Percentiles rank a stretch among this genome's conserved stretches.
These are phyloP conservation scores for Ogataea pilisensis DNA, from an alignment of 805 yeast species.

Conservation along the genomic window DNA sequence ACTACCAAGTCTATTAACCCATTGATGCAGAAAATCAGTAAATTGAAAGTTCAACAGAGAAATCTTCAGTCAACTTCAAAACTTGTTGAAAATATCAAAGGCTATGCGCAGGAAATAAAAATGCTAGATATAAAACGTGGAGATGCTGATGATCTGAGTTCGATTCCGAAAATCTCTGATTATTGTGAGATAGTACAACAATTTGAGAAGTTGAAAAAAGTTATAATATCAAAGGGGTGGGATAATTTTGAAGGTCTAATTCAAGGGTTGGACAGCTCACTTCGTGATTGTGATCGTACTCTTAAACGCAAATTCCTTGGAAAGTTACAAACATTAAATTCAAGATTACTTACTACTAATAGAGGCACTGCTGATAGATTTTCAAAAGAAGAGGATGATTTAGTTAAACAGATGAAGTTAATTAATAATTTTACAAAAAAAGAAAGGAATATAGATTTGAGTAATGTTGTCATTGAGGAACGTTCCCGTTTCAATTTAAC, in stretches of 20 bases:
- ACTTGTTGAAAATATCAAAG: constrained; percentile 44
- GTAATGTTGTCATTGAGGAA: constrained; percentile 37
- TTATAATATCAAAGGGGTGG: constrained; percentile 22
- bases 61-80: constrained; percentile 54
- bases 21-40: constrained; percentile 57
- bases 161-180: constrained; percentile 37
- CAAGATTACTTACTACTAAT: constrained; percentile 28
- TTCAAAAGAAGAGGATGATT: constrained; percentile 33
- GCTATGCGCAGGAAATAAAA: constrained; percentile 37
- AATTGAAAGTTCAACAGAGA: constrained; percentile 48
- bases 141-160: constrained; percentile 24
- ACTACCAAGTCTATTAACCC: constrained; percentile 70
- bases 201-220: constrained; percentile 30
- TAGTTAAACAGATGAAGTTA: constrained; percentile 33
- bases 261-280: constrained; percentile 52
- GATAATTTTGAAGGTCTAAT: constrained; percentile 64
- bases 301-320: constrained; percentile 46
- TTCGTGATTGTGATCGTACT: constrained; percentile 53
- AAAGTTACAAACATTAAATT: constrained; percentile 37
- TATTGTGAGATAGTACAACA: constrained; percentile 32
- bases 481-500: constrained; percentile 39
- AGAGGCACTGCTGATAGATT: constrained; percentile 33
- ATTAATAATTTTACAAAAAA: constrained; percentile 44
- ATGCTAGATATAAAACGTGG: constrained; percentile 26
- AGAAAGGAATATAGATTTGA: constrained; percentile 25